Evolutionary conservation across 257 asterid species (phyloP).

Genomic region (Handroanthus guayacan): DNA sequence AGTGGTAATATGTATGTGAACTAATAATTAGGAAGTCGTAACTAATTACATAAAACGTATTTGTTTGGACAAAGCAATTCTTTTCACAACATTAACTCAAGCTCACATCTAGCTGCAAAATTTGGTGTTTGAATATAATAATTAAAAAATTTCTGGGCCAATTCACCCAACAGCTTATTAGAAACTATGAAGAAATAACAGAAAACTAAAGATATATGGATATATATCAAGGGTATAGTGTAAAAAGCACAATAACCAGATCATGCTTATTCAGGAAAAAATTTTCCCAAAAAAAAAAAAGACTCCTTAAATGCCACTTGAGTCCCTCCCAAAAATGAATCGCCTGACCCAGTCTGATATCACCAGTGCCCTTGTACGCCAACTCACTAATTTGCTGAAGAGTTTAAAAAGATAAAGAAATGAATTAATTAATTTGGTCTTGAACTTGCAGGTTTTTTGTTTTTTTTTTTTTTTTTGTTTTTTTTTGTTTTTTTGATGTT

Average conservation of each 20-base stretch:
- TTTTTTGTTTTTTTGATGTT: background rate
- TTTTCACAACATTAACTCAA: background rate
- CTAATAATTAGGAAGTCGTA: no score
- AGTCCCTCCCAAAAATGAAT: constrained; percentile 93
- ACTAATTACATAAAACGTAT: no score
- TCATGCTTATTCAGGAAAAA: constrained; percentile 20
- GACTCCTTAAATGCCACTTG: constrained; percentile 68
- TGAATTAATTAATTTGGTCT: background rate
- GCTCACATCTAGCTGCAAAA: constrained; percentile 58
- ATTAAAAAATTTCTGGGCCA: constrained; percentile 31
- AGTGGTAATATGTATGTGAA: no score
- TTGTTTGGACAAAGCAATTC: background rate
- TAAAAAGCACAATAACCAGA: background rate
- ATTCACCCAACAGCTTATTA: constrained; percentile 21
- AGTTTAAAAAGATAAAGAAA: constrained; percentile 6
- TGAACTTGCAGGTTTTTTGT: no score
- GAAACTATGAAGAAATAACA: background rate
- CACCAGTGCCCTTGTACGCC: constrained; percentile 97
- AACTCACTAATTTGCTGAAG: constrained; percentile 90
- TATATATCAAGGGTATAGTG: no score
- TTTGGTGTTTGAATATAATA: constrained; percentile 35
- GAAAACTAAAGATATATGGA: background rate
- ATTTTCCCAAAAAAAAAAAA: background rate
- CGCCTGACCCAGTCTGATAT: constrained; percentile 89
- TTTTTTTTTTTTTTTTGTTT: no score